Evolutionary conservation across 2,329 filamentous ascomycete genomes (phyloP).

Genomic region (Fusarium citri): DNA sequence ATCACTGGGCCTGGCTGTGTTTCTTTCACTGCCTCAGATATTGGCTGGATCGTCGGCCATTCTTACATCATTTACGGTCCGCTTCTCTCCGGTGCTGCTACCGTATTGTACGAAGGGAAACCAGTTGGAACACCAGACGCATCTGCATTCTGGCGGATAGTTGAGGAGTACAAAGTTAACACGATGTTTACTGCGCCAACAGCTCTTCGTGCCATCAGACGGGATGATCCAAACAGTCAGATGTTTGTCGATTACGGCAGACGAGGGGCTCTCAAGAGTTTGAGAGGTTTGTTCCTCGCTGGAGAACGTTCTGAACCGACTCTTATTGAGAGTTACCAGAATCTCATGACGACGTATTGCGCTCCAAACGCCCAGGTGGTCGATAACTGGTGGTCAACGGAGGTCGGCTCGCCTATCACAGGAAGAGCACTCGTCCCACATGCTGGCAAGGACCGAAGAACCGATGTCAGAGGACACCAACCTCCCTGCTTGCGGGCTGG

Average conservation of each 20-base stretch:
- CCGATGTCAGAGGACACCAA: constrained; percentile 52
- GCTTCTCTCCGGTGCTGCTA: constrained; percentile 85
- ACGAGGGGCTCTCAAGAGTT: constrained; percentile 75
- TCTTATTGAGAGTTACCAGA: constrained; percentile 84
- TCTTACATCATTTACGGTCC: constrained; percentile 92
- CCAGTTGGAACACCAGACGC: constrained; percentile 90
- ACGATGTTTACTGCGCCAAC: constrained; percentile 88
- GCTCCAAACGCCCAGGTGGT: constrained; percentile 68
- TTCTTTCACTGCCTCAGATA: constrained; percentile 79
- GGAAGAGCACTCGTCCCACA: constrained; percentile 67
- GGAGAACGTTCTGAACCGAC: constrained; percentile 91
- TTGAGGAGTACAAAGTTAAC: constrained; percentile 88
- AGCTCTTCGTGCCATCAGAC: constrained; percentile 86
- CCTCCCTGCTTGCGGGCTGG: constrained; percentile 78
- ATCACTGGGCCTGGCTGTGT: constrained; percentile 88
- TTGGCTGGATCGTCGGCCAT: constrained; percentile 80
- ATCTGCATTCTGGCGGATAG: constrained; percentile 86
- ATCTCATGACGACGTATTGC: constrained; percentile 74
- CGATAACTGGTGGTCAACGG: constrained; percentile 73
- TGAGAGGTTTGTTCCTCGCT: constrained; percentile 84
- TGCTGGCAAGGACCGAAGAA: constrained; percentile 65
- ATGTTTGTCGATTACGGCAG: constrained; percentile 72
- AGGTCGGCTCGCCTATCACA: constrained; percentile 69
- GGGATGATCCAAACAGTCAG: constrained; percentile 82
- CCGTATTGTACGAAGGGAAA: constrained; percentile 93